Evolutionary conservation across 805 yeast genomes (phyloP).

Genomic region (Metschnikowia aberdeeniae): DNA sequence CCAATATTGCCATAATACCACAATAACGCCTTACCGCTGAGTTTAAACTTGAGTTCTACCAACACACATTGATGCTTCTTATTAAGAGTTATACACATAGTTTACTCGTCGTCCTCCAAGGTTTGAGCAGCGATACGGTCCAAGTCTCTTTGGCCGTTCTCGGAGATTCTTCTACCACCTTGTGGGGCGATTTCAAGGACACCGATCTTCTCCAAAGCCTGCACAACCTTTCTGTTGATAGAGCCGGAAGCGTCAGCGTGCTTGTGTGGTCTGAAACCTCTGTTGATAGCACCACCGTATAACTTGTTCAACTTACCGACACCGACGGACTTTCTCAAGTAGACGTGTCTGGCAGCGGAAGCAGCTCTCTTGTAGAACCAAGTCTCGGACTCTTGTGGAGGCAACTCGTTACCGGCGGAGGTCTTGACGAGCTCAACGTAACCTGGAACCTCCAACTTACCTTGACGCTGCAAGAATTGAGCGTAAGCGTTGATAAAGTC

Average conservation of each 20-base stretch:
- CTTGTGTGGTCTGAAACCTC: constrained; percentile 98
- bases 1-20: no score
- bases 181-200: constrained; percentile 92
- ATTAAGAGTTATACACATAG: constrained; percentile 17
- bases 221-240: constrained; percentile 96
- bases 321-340: constrained; percentile 99
- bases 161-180: constrained; percentile 99
- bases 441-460: constrained; percentile 99
- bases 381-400: constrained; percentile 99
- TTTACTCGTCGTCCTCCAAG: constrained; percentile 71
- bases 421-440: constrained; percentile 99
- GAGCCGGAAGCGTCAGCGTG: constrained; percentile 99
- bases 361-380: constrained; percentile 99
- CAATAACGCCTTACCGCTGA: no score
- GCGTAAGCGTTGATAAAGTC: constrained; percentile 99
- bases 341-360: constrained; percentile 99
- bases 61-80: constrained; percentile 12
- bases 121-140: constrained; percentile 99
- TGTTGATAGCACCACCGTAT: constrained; percentile 99
- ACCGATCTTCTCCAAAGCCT: constrained; percentile 97
- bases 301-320: constrained; percentile 98
- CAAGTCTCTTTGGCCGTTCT: constrained; percentile 99
- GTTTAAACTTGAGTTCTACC: not conserved
- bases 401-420: constrained; percentile 97
- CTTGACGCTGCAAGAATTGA: constrained; percentile 99